Percentiles rank a stretch among this genome's conserved stretches.
These are phyloP conservation scores for Erysimum pusillum DNA, from an alignment of 441 rosid genomes.

Conservation along the genomic window DNA sequence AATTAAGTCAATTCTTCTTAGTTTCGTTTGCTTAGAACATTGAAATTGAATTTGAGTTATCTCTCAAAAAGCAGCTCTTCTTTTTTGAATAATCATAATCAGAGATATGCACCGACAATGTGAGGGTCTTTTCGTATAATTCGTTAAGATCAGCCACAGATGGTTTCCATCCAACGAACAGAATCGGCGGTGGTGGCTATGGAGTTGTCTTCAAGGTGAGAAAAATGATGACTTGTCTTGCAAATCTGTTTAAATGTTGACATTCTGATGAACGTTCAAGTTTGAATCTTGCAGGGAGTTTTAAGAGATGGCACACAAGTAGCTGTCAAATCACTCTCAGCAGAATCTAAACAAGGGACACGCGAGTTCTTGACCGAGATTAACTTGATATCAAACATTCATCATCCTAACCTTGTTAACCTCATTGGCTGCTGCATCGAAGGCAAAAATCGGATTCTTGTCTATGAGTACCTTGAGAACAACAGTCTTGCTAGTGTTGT, in stretches of 20 bases:
- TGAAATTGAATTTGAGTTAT: constrained; percentile 13
- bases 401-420: constrained; percentile 90
- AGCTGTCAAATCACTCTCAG: constrained; percentile 87
- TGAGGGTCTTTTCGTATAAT: constrained; percentile 74
- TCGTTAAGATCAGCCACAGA: constrained; percentile 82
- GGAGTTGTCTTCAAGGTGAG: constrained; percentile 92
- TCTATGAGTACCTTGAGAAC: constrained; percentile 85
- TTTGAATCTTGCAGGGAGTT: constrained; percentile 60
- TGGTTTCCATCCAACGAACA: constrained; percentile 79
- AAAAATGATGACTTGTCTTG: constrained; percentile 12
- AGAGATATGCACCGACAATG: constrained; percentile 75
- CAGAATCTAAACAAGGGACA: constrained; percentile 86
- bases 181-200: constrained; percentile 89
- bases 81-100: constrained; percentile 47
- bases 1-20: constrained; percentile 14
- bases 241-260: constrained; percentile 3
- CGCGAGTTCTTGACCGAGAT: constrained; percentile 87
- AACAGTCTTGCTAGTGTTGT: constrained; percentile 77
- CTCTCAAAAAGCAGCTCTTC: constrained; percentile 38
- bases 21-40: neutral
- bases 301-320: constrained; percentile 69
- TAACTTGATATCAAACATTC: constrained; percentile 69
- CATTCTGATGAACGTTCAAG: neutral
- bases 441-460: constrained; percentile 73
- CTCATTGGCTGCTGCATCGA: constrained; percentile 85